Evolutionary conservation across 176 grass and related monocot genomes (phyloP), one percentile per base, ranked within the genome.

Genomic region (Musa itinerans): DNA sequence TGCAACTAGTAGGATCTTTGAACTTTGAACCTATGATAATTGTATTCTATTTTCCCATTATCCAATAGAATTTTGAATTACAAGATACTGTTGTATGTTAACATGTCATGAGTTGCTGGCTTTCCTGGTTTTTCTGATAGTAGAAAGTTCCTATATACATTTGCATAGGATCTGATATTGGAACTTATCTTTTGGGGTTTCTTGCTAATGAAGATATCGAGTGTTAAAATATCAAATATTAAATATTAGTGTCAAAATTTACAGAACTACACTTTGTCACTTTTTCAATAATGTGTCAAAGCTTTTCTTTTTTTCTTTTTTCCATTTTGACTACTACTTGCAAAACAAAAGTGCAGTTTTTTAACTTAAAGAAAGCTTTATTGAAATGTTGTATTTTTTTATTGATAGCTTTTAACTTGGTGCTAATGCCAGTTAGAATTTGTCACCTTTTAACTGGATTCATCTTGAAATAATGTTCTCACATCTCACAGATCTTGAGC

Each of bases 401-500:
- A 59, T 9, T 59, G 8, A 59, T 14, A n/a, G 29, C 29, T 29
- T 29, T 29, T 29, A 29, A 29, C 29, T 3, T 29, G 29, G 29
- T 29, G 29, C 29, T 29, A 29, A 29, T 29, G 29, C 29, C 29
- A 29, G 16, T 58, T 58, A 8, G 3, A 14, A 17, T 11, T 58
- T 58, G 54, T 58, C 11, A 58, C 54, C 16, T 58, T 58, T 58
- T 58, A 14, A 14, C 16, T 58, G 54, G 16, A 57, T 61, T 17
- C 2, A 20, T 61, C 11, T 16, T 55, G 20, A 9, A 27, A 29
- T 74, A 10, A 26, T 74, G 24, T 74, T 74, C 23, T 73, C 19
- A 2, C 12, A 56, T 74, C 9, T 80, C 19, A 79, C 84, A 99
- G 96, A 81, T 99, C 57, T 88, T 86, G 62, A 93, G 71, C 50